Evolutionary conservation across 176 grass and related monocot genomes (phyloP), one percentile per base, ranked within the genome.

Genomic region (Aegilops sharonensis): DNA sequence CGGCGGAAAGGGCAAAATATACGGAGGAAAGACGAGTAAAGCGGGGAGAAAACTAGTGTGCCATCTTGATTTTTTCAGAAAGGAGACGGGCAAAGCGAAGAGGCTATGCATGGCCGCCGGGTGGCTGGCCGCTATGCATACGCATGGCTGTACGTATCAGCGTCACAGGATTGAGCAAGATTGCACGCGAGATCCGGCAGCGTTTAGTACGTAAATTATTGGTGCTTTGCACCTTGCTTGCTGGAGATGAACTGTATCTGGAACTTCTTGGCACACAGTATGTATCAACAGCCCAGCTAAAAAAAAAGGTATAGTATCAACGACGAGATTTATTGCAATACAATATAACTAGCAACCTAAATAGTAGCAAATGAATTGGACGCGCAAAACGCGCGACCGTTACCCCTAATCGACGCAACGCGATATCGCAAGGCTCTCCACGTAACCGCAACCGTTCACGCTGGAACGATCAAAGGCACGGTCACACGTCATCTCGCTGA

Each of bases 141-240:
- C 36, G 35, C 9, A 39, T 72, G 48, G 15, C 34, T 68, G 36
- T 31, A 21, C 47, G 30, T 10, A 36, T 71, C 9, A 10, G 43
- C 15, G 36, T 11, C 11, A 39, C 20, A 70, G 24, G 45, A 59
- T 82, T 27, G 50, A 61, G 50, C 18, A 59, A 59, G 40, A 60
- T 72, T 59, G 81, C 32, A 72, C 32, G 81, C 31, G 31, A 83
- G 67, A 54, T 81, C 79, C 64, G 35, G 68, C 9, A 20, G 7
- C 6, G n/a, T 23, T 24, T 35, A 4, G 20, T 30, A 47, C 50
- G 23, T 45, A 75, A 21, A 45, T 63, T 84, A 63, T 57, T 57
- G 54, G 54, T 21, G 54, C 54, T 57, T 57, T 57, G 54, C 54
- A 57, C 54, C 8, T 57, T 57, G 3, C 54, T 21, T 57, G 54